Evolutionary conservation across 345 rosid species (phyloP).

Genomic region (Euphorbia lathyris): DNA sequence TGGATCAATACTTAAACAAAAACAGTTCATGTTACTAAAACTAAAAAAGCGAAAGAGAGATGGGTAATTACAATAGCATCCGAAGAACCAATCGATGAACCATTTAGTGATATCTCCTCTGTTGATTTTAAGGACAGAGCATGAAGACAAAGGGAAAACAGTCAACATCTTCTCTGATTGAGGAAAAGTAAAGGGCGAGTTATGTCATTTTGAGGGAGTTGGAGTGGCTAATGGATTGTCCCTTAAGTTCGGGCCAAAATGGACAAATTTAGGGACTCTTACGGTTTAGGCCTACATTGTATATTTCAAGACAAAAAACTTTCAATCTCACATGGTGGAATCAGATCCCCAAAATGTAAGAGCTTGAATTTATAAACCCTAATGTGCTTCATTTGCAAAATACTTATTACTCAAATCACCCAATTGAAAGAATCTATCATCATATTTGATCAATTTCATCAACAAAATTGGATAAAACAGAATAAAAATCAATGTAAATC

Average conservation of each 20-base stretch:
- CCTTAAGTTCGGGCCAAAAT: no score
- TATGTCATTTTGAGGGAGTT: no score
- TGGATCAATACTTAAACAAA: not conserved
- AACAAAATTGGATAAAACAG: no score
- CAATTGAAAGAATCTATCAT: not conserved
- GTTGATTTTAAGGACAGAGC: constrained; percentile 49
- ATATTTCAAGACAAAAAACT: no score
- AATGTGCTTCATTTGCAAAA: not conserved
- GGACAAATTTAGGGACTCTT: no score
- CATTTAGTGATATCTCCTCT: constrained; percentile 84
- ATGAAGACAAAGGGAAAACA: no score
- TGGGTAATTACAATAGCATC: constrained; percentile 65
- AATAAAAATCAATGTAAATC: constrained; percentile 1
- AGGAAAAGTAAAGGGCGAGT: no score
- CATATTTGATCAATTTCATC: no score
- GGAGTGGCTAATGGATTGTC: no score
- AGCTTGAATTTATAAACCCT: not conserved
- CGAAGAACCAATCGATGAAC: constrained; percentile 63
- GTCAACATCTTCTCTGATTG: no score
- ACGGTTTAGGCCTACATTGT: no score
- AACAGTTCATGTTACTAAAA: no score
- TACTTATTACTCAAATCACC: not conserved
- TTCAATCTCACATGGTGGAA: not conserved
- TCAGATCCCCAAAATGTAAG: not conserved
- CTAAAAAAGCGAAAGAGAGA: not conserved